Conservation (phyloP, 257 asterid genomes). For the Solanum medicagineum region DNA sequence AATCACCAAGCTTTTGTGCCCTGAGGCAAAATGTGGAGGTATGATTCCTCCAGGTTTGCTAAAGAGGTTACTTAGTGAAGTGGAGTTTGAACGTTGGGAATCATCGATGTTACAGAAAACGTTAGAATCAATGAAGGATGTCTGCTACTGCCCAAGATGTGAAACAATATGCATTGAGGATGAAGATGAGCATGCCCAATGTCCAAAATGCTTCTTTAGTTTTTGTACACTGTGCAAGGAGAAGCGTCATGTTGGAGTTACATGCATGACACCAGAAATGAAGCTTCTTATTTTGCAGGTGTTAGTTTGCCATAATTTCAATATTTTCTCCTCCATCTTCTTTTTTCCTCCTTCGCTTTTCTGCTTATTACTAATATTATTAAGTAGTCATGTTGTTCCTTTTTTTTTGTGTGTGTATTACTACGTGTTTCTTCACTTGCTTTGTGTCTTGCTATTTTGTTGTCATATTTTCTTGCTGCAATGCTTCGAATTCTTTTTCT, state of each 20-base stretch:
- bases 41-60: slow-evolving; percentile 84
- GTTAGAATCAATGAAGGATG: slow-evolving; percentile 80
- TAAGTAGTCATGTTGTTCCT: not conserved
- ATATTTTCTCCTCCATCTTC: not conserved
- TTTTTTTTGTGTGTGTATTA: not conserved
- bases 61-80: slow-evolving; percentile 52
- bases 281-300: slow-evolving; percentile 66
- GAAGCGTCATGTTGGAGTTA: slow-evolving; percentile 72
- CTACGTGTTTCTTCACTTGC: not conserved
- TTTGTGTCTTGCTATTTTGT: not conserved
- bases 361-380: not conserved
- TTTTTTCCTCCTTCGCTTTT: not conserved
- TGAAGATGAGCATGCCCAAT: slow-evolving; percentile 69
- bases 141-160: slow-evolving; percentile 88
- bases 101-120: slow-evolving; percentile 58
- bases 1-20: slow-evolving; percentile 61
- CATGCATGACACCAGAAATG: slow-evolving; percentile 68
- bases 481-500: not conserved
- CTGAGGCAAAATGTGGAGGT: slow-evolving; percentile 72
- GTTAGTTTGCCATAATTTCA: not conserved
- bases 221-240: slow-evolving; percentile 81
- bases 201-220: slow-evolving; percentile 79
- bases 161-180: slow-evolving; percentile 83
- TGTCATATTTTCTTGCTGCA: not conserved
- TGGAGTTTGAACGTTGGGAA: slow-evolving; percentile 76